These are phyloP conservation scores for Fusarium sp. DNA, from an alignment of 2,329 filamentous ascomycete genomes.

Conservation along the genomic window DNA sequence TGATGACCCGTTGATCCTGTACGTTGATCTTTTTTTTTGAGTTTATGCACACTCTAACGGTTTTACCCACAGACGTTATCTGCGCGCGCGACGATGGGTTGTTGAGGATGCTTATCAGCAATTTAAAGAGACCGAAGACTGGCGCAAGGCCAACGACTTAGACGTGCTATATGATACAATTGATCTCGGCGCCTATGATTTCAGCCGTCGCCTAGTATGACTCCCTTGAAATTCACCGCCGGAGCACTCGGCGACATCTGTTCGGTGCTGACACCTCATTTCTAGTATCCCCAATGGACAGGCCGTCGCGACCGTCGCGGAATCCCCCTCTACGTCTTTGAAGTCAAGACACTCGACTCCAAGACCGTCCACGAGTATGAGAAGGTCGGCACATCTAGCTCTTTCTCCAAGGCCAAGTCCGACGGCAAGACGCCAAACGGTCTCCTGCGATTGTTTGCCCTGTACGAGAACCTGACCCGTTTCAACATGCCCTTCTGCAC, in stretches of 20 bases:
- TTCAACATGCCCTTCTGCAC: slow-evolving; percentile 90
- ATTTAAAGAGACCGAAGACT: slow-evolving; percentile 90
- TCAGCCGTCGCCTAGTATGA: slow-evolving; percentile 78
- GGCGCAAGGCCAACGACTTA: slow-evolving; percentile 84
- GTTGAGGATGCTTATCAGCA: slow-evolving; percentile 83
- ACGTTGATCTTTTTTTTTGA: slow-evolving; percentile 50
- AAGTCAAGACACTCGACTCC: slow-evolving; percentile 84
- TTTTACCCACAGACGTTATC: slow-evolving; percentile 74
- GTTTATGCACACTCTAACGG: slow-evolving; percentile 28
- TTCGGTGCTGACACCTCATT: slow-evolving; percentile 15
- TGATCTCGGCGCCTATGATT: slow-evolving; percentile 85
- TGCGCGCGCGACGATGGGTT: slow-evolving; percentile 86
- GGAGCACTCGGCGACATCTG: not conserved
- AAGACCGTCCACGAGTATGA: slow-evolving; percentile 87
- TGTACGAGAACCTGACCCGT: slow-evolving; percentile 92
- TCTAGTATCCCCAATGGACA: slow-evolving; percentile 92
- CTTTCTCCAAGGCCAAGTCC: slow-evolving; percentile 71
- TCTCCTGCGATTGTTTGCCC: slow-evolving; percentile 86
- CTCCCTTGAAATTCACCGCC: not conserved
- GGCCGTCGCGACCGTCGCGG: slow-evolving; percentile 90
- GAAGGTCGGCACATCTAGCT: slow-evolving; percentile 69
- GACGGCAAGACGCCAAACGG: slow-evolving; percentile 78
- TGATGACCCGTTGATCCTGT: slow-evolving; percentile 81
- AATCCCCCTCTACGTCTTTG: slow-evolving; percentile 92
- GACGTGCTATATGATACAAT: slow-evolving; percentile 88